These are phyloP conservation scores for Coccinonectria pachysandricola DNA, from an alignment of 2,329 filamentous ascomycete genomes.

Conservation along the genomic window DNA sequence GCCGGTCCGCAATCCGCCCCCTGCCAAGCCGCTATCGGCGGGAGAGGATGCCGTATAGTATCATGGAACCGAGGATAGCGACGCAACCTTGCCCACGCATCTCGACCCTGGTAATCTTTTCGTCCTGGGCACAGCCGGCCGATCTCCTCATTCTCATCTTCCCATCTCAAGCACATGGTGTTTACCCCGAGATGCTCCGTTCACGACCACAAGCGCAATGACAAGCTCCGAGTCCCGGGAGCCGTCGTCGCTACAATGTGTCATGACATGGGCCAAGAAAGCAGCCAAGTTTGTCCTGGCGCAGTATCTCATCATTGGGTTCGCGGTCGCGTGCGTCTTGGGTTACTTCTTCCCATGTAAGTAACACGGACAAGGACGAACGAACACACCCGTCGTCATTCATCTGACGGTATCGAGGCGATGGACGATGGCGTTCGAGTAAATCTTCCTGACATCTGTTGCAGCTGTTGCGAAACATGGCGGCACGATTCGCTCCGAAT, in stretches of 20 bases:
- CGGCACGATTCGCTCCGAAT: slow-evolving; percentile 42
- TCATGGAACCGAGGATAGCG: no score
- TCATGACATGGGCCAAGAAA: slow-evolving; percentile 11
- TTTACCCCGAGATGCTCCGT: no score
- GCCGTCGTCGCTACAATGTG: no score
- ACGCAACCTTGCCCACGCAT: no score
- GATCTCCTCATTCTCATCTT: neutral
- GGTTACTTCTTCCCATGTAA: slow-evolving; percentile 34
- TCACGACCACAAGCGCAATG: no score
- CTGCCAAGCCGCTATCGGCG: slow-evolving; percentile 5
- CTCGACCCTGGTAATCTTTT: no score
- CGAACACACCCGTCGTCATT: no score
- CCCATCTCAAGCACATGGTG: neutral
- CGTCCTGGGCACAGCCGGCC: no score
- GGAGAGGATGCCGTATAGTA: slow-evolving; percentile 1
- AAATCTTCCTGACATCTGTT: slow-evolving; percentile 6
- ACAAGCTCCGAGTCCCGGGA: no score
- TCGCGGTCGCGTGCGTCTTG: slow-evolving; percentile 41
- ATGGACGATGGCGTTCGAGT: neutral
- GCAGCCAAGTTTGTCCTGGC: slow-evolving; percentile 30
- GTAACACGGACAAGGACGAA: slow-evolving; percentile 11
- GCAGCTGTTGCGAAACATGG: slow-evolving; percentile 37
- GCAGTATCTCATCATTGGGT: slow-evolving; percentile 57
- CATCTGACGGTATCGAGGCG: no score
- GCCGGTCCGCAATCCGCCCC: slow-evolving; percentile 5